These are phyloP conservation scores for Scheffersomyces stipitis DNA, from an alignment of 805 yeast species.

Conservation along the genomic window DNA sequence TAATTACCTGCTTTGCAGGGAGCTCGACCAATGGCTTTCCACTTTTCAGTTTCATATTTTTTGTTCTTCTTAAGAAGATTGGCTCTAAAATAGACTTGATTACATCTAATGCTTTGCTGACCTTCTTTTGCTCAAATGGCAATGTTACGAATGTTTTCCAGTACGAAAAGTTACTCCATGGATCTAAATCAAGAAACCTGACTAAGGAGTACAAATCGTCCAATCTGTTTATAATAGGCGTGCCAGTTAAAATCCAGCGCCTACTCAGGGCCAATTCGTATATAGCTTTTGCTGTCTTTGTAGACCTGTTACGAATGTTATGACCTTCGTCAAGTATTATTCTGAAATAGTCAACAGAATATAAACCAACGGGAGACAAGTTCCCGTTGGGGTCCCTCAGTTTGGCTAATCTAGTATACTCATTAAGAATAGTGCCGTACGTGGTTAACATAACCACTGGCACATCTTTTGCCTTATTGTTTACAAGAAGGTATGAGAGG, in stretches of 20 bases:
- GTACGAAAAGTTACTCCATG: slow-evolving; percentile 82
- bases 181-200: slow-evolving; percentile 74
- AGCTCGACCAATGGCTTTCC: slow-evolving; percentile 74
- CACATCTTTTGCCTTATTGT: slow-evolving; percentile 39
- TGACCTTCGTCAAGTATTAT: slow-evolving; percentile 90
- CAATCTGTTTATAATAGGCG: slow-evolving; percentile 84
- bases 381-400: slow-evolving; percentile 24
- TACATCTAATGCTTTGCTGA: slow-evolving; percentile 72
- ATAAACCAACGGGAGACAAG: slow-evolving; percentile 53
- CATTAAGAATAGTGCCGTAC: slow-evolving; percentile 82
- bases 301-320: slow-evolving; percentile 72
- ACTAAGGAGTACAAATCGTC: slow-evolving; percentile 84
- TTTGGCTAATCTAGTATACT: slow-evolving; percentile 53
- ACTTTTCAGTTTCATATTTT: slow-evolving; percentile 70
- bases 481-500: slow-evolving; percentile 41
- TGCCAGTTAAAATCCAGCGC: slow-evolving; percentile 88
- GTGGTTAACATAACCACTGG: slow-evolving; percentile 80
- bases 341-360: slow-evolving; percentile 70
- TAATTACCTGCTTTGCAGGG: slow-evolving; percentile 71
- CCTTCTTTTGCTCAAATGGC: slow-evolving; percentile 76
- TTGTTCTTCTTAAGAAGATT: slow-evolving; percentile 78
- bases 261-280: slow-evolving; percentile 62
- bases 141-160: slow-evolving; percentile 85
- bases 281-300: slow-evolving; percentile 79
- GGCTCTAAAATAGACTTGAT: slow-evolving; percentile 88